These are phyloP conservation scores for Thielaviopsis populi DNA, from an alignment of 2,329 filamentous ascomycete species.

Conservation along the genomic window DNA sequence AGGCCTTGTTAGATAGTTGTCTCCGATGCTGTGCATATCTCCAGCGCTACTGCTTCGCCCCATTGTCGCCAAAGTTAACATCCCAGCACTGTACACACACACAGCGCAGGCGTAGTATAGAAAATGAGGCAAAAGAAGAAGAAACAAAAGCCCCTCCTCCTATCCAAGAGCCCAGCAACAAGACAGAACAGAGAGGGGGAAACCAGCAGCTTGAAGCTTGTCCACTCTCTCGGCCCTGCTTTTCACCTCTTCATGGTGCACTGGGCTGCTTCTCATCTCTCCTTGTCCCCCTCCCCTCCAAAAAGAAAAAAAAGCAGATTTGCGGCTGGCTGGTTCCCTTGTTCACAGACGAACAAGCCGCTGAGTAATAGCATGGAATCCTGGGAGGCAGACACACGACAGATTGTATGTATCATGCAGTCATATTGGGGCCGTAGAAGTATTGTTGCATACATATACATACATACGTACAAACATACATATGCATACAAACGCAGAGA, in stretches of 20 bases:
- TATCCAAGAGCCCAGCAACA: background rate
- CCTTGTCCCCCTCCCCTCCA: background rate
- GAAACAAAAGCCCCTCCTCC: background rate
- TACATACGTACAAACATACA: too few species aligned
- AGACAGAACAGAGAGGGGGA: background rate
- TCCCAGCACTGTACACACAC: background rate
- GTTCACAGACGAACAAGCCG: background rate
- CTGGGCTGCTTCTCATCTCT: background rate
- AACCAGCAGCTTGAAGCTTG: background rate
- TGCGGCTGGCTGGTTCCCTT: too few species aligned
- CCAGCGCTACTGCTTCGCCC: background rate
- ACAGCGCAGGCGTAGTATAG: background rate
- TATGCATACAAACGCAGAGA: background rate
- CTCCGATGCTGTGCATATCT: background rate
- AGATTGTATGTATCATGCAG: background rate
- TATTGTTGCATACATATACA: background rate
- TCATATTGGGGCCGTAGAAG: background rate
- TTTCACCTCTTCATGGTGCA: background rate
- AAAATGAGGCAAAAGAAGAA: background rate
- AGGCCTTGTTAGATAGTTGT: background rate
- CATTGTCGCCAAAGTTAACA: background rate
- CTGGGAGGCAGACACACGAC: background rate
- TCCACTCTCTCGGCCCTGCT: background rate
- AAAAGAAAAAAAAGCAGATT: background rate
- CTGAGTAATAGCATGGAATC: background rate